These are phyloP conservation scores for Cladosporium sp. DNA, from an alignment of 2,329 filamentous ascomycete genomes.

Conservation along the genomic window DNA sequence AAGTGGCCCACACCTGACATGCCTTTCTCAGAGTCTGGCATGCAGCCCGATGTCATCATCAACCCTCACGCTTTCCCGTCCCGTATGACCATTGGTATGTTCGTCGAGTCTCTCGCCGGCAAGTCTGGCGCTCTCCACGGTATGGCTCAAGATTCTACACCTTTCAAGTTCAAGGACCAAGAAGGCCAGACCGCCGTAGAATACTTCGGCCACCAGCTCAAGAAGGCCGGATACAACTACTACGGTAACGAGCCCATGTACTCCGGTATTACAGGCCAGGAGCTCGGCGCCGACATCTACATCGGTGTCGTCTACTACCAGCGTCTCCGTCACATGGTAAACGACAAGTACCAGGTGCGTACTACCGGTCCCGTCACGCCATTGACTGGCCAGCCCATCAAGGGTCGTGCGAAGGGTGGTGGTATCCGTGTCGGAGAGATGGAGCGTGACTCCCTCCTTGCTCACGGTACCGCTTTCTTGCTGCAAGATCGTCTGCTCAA, in stretches of 20 bases:
- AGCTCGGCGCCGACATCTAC: constrained; percentile 92
- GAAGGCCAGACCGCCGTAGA: constrained; percentile 89
- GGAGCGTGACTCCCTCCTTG: constrained; percentile 92
- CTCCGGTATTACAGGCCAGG: constrained; percentile 90
- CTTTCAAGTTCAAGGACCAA: constrained; percentile 75
- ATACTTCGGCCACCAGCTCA: constrained; percentile 93
- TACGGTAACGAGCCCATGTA: constrained; percentile 99
- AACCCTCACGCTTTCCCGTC: constrained; percentile 99
- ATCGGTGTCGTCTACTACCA: constrained; percentile 98
- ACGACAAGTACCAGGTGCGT: constrained; percentile 98
- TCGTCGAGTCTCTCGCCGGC: constrained; percentile 92
- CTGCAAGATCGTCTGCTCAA: constrained; percentile 95
- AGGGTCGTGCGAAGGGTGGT: constrained; percentile 91
- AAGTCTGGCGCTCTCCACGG: constrained; percentile 93
- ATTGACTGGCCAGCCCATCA: constrained; percentile 92
- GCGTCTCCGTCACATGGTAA: constrained; percentile 97
- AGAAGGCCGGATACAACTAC: constrained; percentile 95
- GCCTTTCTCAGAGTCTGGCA: constrained; percentile 94
- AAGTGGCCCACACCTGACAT: constrained; percentile 93
- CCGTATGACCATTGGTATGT: constrained; percentile 99
- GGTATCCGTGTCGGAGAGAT: constrained; percentile 99
- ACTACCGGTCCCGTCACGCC: constrained; percentile 90
- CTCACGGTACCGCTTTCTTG: constrained; percentile 91
- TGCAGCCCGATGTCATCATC: constrained; percentile 97
- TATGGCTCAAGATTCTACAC: constrained; percentile 91